Evolutionary conservation across 306 rosid species (phyloP).

Genomic region (Purshia tridentata): DNA sequence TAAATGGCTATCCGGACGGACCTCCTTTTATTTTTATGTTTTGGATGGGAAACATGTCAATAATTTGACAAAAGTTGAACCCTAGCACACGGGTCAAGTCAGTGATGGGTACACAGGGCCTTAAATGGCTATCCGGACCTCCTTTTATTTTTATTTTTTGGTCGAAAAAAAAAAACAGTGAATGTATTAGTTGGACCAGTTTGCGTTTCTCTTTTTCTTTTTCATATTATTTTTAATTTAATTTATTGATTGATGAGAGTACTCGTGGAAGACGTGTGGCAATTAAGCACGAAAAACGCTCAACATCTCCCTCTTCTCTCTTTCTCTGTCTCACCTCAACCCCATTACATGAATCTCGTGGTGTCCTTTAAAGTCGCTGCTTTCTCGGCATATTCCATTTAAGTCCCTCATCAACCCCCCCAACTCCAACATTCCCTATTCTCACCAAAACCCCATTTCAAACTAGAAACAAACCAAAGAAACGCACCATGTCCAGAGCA

Average conservation of each 20-base stretch:
- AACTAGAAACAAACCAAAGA: not conserved
- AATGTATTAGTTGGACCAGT: conserved; percentile 9
- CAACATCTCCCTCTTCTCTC: not conserved
- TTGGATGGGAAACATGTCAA: not conserved
- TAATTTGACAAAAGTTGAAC: not conserved
- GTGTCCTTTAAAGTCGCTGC: not conserved
- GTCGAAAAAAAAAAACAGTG: too few relatives aligned
- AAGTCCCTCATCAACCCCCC: not conserved
- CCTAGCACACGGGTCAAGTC: not conserved
- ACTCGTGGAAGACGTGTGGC: conserved; percentile 39
- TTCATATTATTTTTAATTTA: not conserved
- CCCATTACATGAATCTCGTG: conserved; percentile 31
- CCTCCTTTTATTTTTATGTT: too few relatives aligned
- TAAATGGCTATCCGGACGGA: too few relatives aligned
- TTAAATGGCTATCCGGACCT: too few relatives aligned
- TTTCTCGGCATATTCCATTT: not conserved
- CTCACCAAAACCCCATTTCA: too few relatives aligned
- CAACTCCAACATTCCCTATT: conserved; percentile 2
- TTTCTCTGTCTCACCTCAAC: not conserved
- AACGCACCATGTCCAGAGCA: conserved; percentile 28
- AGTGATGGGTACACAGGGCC: too few relatives aligned
- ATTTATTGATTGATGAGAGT: not conserved
- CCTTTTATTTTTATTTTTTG: too few relatives aligned
- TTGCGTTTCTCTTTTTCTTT: not conserved
- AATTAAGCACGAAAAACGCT: not conserved